Percentiles rank a stretch among this genome's conserved stretches.
These are phyloP conservation scores for Farysia itapuensis DNA, from an alignment of 1,284 basidiomycete species.

Conservation along the genomic window DNA sequence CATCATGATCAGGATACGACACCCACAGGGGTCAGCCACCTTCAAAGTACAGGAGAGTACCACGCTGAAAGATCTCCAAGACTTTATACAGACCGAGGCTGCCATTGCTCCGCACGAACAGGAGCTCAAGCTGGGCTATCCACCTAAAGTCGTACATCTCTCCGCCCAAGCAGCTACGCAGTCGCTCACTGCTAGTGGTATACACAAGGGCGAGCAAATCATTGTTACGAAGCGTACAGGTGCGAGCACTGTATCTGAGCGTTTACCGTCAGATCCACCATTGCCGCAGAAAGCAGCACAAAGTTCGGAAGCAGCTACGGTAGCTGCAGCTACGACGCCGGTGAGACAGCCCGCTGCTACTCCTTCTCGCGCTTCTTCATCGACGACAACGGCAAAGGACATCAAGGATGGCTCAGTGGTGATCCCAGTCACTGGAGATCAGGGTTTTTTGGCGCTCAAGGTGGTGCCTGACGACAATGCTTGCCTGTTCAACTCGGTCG, in stretches of 20 bases:
- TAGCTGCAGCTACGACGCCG: background rate
- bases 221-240: constrained; percentile 12
- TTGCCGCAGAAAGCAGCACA: background rate
- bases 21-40: constrained; percentile 29
- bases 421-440: constrained; percentile 2
- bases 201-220: constrained; percentile 32
- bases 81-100: constrained; percentile 7
- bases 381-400: constrained; percentile 1
- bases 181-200: constrained; percentile 4
- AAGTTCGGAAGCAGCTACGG: background rate
- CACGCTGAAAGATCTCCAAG: constrained; percentile 10
- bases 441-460: constrained; percentile 15
- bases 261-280: background rate
- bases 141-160: constrained; percentile 14
- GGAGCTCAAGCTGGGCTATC: constrained; percentile 37
- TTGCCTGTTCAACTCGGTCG: constrained; percentile 43
- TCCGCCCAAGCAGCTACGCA: background rate
- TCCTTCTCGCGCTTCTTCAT: background rate
- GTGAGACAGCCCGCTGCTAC: background rate
- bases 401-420: constrained; percentile 16
- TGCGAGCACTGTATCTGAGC: background rate
- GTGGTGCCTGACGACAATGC: constrained; percentile 49
- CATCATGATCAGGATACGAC: constrained; percentile 36
- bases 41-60: constrained; percentile 10
- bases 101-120: constrained; percentile 16